Percentiles rank a stretch among this genome's conserved stretches.
Evolutionary conservation across 2,329 filamentous ascomycete species (phyloP).

Genomic region (Penicillium hesseltinei): DNA sequence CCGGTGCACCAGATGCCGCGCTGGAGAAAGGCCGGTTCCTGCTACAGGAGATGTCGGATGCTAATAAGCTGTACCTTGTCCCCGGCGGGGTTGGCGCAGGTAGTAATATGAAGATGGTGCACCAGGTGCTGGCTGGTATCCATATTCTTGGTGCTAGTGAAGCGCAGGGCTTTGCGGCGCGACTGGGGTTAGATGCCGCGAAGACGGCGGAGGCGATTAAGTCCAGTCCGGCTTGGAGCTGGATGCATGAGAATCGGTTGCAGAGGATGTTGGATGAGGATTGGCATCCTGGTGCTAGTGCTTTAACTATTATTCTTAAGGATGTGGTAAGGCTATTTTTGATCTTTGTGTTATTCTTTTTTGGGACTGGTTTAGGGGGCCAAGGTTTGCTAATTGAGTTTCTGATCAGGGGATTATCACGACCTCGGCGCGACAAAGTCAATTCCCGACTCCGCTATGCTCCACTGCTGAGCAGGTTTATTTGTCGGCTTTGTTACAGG

Average conservation of each 20-base stretch:
- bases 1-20: constrained; percentile 58
- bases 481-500: constrained; percentile 58
- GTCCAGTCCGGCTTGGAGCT: constrained; percentile 54
- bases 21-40: constrained; percentile 58
- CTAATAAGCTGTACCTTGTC: constrained; percentile 61
- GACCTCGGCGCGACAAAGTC: constrained; percentile 57
- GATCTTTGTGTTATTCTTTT: not conserved
- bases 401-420: constrained; percentile 60
- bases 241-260: constrained; percentile 62
- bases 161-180: constrained; percentile 58
- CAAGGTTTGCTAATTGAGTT: not conserved
- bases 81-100: constrained; percentile 60
- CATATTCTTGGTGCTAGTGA: constrained; percentile 63
- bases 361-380: not conserved
- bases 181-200: constrained; percentile 53
- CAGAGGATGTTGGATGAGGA: constrained; percentile 55
- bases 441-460: constrained; percentile 61
- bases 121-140: constrained; percentile 63
- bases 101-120: constrained; percentile 63
- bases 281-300: constrained; percentile 57
- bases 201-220: constrained; percentile 47
- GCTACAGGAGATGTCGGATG: constrained; percentile 60
- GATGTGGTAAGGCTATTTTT: constrained; percentile 45
- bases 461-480: constrained; percentile 65
- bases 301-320: constrained; percentile 60